Evolutionary conservation across 768 basidiomycete genomes (phyloP).

Genomic region (Tylopilus intermedius): DNA sequence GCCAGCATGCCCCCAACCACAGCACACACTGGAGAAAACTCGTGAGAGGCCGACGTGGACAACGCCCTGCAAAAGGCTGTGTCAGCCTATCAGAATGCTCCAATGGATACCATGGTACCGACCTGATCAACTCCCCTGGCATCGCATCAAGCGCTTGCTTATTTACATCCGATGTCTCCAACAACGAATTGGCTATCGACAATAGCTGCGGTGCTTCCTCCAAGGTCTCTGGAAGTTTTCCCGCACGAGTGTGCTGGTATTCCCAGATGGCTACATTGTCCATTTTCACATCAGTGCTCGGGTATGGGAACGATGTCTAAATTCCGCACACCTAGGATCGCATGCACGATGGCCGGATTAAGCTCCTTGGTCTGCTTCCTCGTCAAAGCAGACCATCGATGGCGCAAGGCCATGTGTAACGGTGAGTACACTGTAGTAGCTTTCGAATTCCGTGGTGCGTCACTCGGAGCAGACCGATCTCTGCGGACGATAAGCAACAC

Average conservation of each 20-base stretch:
- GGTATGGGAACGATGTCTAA: background rate
- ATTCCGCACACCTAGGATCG: conserved; percentile 56
- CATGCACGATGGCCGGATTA: conserved; percentile 70
- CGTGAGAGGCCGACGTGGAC: conserved; percentile 65
- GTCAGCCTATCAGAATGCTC: conserved; percentile 3
- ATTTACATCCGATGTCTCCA: conserved; percentile 63
- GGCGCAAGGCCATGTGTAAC: conserved; percentile 55
- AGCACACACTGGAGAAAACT: conserved; percentile 91
- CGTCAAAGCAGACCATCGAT: conserved; percentile 66
- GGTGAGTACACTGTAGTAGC: conserved; percentile 61
- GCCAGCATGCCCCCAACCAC: conserved; percentile 92
- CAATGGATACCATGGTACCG: background rate
- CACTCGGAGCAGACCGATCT: conserved; percentile 57
- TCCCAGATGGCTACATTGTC: conserved; percentile 69
- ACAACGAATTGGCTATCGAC: conserved; percentile 56
- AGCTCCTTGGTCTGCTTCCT: conserved; percentile 77
- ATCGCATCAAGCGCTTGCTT: conserved; percentile 55
- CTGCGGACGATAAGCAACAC: conserved; percentile 33
- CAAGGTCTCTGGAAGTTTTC: conserved; percentile 50
- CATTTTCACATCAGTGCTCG: conserved; percentile 12
- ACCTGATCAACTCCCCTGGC: conserved; percentile 64
- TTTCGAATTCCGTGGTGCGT: conserved; percentile 55
- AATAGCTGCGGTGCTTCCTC: conserved; percentile 53
- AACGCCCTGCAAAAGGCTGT: conserved; percentile 49
- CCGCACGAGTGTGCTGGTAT: conserved; percentile 58